Evolutionary conservation across 2,329 filamentous ascomycete species (phyloP), one percentile per base, ranked within the genome.

Genomic region (Xylaria polymorpha): DNA sequence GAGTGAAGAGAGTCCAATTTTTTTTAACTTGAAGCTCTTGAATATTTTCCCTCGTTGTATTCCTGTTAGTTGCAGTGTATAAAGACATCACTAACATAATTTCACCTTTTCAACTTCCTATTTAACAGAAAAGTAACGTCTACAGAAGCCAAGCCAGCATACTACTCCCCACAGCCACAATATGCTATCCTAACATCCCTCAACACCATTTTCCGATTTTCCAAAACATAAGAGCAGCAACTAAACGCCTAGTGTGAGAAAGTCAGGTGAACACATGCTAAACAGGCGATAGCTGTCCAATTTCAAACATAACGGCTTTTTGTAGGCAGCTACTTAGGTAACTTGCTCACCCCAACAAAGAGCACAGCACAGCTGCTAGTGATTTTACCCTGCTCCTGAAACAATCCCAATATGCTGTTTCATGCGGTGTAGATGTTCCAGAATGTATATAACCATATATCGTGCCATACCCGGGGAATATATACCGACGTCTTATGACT

Each of bases 301-400:
- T 15, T 46, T 20, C 43, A 46, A 50, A 25, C 46, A 6, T 29
- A 46, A 46, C 20, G 1, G 12, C 53, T 22, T 9, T 39, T 10
- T 22, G 10, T 20, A 57, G 12, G 4, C 37, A 25, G 18, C 35
- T 18, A 15, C 12, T 41, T 10, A 37, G 2, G 3, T 10, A 22
- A 10, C 12, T 37, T 5, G 4, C 18, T 56, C 2, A 56, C 32
- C 22, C 12, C 12, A 15, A 56, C 32, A 37, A 37, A 15, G 39
- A 15, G n/a, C 18, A 41, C 3, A 25, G 20, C 15, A 25, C 1
- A 12, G 12, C 8, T 1, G 14, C n/a, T 12, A 4, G 7, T 39
- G 14, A 56, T 29, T 56, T 41, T 41, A 43, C 55, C 55, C 37
- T 20, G 8, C 15, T 57, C 43, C 55, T 57, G 55, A 57, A 57